A percentile compares a stretch with the other conserved stretches of the same genome.
Evolutionary conservation across 495 filamentous ascomycete species (phyloP).

Genomic region (Immersiella caudata): DNA sequence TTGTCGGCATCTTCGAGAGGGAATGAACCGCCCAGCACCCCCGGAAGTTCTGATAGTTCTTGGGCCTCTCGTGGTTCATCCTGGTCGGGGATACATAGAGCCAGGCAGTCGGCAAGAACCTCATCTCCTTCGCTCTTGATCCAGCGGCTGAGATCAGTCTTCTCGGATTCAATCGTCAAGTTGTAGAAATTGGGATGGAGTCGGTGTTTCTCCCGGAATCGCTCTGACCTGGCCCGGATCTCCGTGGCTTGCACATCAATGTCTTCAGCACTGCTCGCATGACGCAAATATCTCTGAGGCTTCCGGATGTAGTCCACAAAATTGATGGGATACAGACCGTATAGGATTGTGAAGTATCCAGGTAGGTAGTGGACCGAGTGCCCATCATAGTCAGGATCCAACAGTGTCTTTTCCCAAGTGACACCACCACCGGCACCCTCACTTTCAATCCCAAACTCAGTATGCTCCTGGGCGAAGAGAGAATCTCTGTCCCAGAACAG

Average conservation of each 20-base stretch:
- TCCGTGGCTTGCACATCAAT: constrained; percentile 71
- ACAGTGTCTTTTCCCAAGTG: constrained; percentile 62
- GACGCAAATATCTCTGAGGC: constrained; percentile 68
- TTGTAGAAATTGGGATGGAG: constrained; percentile 76
- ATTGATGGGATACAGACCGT: constrained; percentile 79
- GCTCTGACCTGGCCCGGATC: constrained; percentile 68
- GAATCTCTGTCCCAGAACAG: constrained; percentile 70
- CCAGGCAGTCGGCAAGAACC: constrained; percentile 70
- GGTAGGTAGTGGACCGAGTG: constrained; percentile 68
- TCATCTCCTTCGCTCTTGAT: constrained; percentile 72
- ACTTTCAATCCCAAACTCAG: constrained; percentile 35
- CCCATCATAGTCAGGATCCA: constrained; percentile 59
- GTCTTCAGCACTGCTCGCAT: constrained; percentile 64
- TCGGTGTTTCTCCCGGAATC: constrained; percentile 65
- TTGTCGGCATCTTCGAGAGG: constrained; percentile 29
- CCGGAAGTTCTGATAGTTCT: constrained; percentile 11
- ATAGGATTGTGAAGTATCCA: constrained; percentile 77
- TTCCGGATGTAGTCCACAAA: constrained; percentile 77
- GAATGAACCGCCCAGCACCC: neutral
- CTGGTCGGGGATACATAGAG: constrained; percentile 41
- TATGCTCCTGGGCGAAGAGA: constrained; percentile 36
- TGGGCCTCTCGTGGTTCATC: constrained; percentile 11
- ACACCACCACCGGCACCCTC: constrained; percentile 31
- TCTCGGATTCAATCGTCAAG: constrained; percentile 69
- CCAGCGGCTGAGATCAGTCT: constrained; percentile 69